A percentile compares a stretch with the other conserved stretches of the same genome.
Conservation (phyloP, 1,284 basidiomycete genomes). For the Rhodotorula sp. region DNA sequence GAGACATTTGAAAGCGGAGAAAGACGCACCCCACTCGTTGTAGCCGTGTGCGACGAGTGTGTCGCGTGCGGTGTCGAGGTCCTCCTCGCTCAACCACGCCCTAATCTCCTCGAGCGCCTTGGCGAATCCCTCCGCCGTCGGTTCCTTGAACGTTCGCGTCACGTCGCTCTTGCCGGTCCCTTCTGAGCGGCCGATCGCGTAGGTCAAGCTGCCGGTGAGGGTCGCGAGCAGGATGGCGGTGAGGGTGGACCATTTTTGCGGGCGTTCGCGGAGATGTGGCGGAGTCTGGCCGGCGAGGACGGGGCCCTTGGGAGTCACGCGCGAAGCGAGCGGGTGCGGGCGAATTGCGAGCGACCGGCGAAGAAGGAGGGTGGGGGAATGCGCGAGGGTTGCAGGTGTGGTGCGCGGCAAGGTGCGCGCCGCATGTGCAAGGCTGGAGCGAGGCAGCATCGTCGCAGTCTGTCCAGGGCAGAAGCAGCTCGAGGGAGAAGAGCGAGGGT, state of each 20-base stretch:
- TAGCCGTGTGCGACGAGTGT: constrained; percentile 41
- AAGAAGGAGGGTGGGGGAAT: not conserved
- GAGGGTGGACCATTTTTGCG: constrained; percentile 9
- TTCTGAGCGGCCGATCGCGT: constrained; percentile 22
- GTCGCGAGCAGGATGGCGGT: constrained; percentile 43
- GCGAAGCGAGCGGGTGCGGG: constrained; percentile 29
- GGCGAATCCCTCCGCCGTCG: constrained; percentile 38
- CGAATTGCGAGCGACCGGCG: constrained; percentile 7
- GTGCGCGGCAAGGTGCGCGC: not conserved
- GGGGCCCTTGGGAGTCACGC: constrained; percentile 26
- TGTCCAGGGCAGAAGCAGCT: not conserved
- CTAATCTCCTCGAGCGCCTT: constrained; percentile 36
- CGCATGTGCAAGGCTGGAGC: not conserved
- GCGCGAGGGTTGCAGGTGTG: no score
- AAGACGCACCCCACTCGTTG: constrained; percentile 24
- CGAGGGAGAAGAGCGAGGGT: not conserved
- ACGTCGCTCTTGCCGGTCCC: not conserved
- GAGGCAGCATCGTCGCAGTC: not conserved
- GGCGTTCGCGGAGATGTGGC: not conserved
- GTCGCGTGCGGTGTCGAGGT: constrained; percentile 33
- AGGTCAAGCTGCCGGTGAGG: constrained; percentile 40
- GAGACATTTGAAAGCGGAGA: not conserved
- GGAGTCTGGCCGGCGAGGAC: constrained; percentile 4
- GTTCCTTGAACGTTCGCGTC: constrained; percentile 16
- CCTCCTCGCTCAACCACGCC: constrained; percentile 38